A percentile compares a stretch with the other conserved stretches of the same genome.
Evolutionary conservation across 2,329 filamentous ascomycete species (phyloP).

Genomic region (Trichophyton simii): DNA sequence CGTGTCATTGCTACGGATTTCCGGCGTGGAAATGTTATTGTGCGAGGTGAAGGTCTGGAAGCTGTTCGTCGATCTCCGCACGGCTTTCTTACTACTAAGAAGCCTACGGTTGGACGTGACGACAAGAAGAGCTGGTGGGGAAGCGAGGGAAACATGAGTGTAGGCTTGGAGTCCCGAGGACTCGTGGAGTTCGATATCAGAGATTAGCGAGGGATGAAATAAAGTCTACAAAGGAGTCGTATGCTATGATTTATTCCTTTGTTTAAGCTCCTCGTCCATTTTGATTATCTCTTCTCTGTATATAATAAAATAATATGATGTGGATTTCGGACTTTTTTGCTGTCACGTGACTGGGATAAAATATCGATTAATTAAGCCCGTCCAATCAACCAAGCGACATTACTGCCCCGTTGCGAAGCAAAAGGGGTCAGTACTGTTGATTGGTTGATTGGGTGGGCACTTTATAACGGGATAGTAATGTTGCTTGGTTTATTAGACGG

Average conservation of each 20-base stretch:
- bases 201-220: not conserved
- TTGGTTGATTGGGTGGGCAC: too few relatives aligned
- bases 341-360: too few relatives aligned
- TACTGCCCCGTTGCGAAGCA: too few relatives aligned
- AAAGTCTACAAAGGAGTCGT: not conserved
- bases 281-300: too few relatives aligned
- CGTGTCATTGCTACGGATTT: constrained; percentile 15
- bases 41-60: constrained; percentile 18
- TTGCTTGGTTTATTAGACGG: too few relatives aligned
- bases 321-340: too few relatives aligned
- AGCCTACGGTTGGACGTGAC: constrained; percentile 6
- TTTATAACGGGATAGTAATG: too few relatives aligned
- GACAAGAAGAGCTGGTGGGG: constrained; percentile 16
- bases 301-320: too few relatives aligned
- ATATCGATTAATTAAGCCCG: too few relatives aligned
- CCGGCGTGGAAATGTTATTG: constrained; percentile 12
- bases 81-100: constrained; percentile 12
- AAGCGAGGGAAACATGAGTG: constrained; percentile 15
- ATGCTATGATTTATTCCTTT: not conserved
- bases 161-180: constrained; percentile 4
- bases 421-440: too few relatives aligned
- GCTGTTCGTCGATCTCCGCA: constrained; percentile 9
- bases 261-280: too few relatives aligned
- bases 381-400: too few relatives aligned
- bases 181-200: not conserved